A percentile compares a stretch with the other conserved stretches of the same genome.
Evolutionary conservation across 2,329 filamentous ascomycete species (phyloP).

Genomic region (Elsinoe batatas): DNA sequence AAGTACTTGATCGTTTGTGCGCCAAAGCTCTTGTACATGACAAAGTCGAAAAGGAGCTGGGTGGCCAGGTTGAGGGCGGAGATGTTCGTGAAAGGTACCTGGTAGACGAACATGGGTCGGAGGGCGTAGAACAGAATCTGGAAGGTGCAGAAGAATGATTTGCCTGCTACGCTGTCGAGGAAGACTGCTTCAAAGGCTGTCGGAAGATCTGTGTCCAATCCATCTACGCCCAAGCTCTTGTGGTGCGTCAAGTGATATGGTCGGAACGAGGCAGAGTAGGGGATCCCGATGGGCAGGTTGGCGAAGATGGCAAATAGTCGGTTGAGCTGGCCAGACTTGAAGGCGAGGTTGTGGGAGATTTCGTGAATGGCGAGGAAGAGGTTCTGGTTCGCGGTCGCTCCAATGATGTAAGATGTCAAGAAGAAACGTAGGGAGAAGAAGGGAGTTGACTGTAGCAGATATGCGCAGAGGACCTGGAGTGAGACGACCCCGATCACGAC

Average conservation of each 20-base stretch:
- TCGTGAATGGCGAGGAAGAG: slow-evolving; percentile 97
- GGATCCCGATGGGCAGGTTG: slow-evolving; percentile 89
- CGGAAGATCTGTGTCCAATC: slow-evolving; percentile 90
- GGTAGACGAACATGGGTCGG: slow-evolving; percentile 89
- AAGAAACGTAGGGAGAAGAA: slow-evolving; percentile 80
- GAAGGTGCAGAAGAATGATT: slow-evolving; percentile 98
- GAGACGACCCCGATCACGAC: slow-evolving; percentile 74
- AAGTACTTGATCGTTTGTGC: slow-evolving; percentile 67
- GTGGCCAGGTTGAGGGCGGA: slow-evolving; percentile 71
- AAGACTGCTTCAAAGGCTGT: slow-evolving; percentile 85
- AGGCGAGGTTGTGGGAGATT: slow-evolving; percentile 95
- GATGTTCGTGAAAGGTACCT: slow-evolving; percentile 73
- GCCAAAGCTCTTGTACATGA: slow-evolving; percentile 53
- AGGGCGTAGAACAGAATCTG: slow-evolving; percentile 98
- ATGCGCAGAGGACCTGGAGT: slow-evolving; percentile 70
- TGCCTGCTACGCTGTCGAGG: slow-evolving; percentile 88
- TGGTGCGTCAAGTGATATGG: slow-evolving; percentile 98
- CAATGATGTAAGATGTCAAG: slow-evolving; percentile 78
- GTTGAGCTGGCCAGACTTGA: slow-evolving; percentile 70
- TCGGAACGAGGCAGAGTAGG: slow-evolving; percentile 93
- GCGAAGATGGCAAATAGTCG: slow-evolving; percentile 82
- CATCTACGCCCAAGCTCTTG: slow-evolving; percentile 94
- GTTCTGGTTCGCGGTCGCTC: slow-evolving; percentile 95
- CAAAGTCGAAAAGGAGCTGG: slow-evolving; percentile 69
- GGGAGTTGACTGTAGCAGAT: slow-evolving; percentile 62